phyloP scores from a whole-genome alignment of 73 alveolate genomes.

The Tetrahymena malaccensis region DNA sequence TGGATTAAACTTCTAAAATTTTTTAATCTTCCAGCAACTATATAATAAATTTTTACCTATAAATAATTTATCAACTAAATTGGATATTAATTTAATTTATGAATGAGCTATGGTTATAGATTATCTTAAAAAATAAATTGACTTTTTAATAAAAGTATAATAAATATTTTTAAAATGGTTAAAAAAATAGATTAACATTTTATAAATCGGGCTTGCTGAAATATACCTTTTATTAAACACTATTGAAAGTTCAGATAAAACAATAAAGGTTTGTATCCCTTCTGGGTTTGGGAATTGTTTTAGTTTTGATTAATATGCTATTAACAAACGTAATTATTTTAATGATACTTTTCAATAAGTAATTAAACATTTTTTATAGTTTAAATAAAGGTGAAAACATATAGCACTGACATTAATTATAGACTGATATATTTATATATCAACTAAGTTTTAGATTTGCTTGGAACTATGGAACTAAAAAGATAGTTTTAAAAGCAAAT shows the following conservation, averaged over 20 bases:
- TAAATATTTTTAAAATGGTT: neutral
- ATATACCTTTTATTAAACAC: neutral
- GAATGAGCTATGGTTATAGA: no score
- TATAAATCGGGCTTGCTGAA: neutral
- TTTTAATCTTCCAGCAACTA: no score
- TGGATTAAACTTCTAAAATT: no score
- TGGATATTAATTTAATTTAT: no score
- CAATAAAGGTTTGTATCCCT: neutral
- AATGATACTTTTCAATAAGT: no score
- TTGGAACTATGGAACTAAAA: neutral
- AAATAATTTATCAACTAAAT: no score
- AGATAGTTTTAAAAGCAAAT: neutral
- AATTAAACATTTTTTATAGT: no score
- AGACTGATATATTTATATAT: neutral
- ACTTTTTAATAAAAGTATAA: neutral
- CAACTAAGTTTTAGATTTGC: neutral
- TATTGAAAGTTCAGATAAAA: neutral
- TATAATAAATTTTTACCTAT: no score
- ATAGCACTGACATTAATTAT: no score
- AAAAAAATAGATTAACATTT: neutral
- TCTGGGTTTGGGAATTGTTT: neutral
- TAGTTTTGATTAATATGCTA: neutral
- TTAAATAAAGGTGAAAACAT: no score
- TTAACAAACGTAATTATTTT: no score
- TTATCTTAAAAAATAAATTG: no score